phyloP scores from a whole-genome alignment of 805 yeast species.

The Cyberlindnera euphorbiae region DNA sequence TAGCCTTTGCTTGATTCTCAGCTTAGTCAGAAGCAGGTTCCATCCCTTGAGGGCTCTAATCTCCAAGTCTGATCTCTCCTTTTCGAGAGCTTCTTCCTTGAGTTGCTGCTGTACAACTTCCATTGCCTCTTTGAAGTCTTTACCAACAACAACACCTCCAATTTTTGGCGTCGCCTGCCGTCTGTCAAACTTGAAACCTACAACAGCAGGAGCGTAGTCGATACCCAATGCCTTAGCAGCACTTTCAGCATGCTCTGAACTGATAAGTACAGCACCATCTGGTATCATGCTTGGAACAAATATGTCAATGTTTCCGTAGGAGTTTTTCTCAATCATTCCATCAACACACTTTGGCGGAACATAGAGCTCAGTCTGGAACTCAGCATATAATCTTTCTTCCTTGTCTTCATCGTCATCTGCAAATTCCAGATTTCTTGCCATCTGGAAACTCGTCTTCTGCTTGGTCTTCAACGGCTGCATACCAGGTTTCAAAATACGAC shows the following conservation, averaged over 20 bases:
- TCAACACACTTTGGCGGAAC: constrained; percentile 50
- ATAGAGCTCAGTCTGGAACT: constrained; percentile 69
- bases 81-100: constrained; percentile 37
- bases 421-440: constrained; percentile 14
- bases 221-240: constrained; percentile 71
- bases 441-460: constrained; percentile 26
- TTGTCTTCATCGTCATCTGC: constrained; percentile 33
- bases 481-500: constrained; percentile 70
- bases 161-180: constrained; percentile 54
- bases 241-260: constrained; percentile 47
- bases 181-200: constrained; percentile 72
- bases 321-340: constrained; percentile 70
- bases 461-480: constrained; percentile 55
- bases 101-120: constrained; percentile 44
- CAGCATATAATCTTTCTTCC: constrained; percentile 66
- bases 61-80: constrained; percentile 39
- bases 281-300: constrained; percentile 83
- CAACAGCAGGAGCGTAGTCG: constrained; percentile 84
- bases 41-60: constrained; percentile 44
- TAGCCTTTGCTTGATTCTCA: constrained; percentile 38
- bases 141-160: constrained; percentile 73
- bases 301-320: constrained; percentile 79
- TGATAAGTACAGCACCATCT: constrained; percentile 60
- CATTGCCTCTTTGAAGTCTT: constrained; percentile 57
- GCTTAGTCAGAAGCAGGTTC: constrained; percentile 39